These are phyloP conservation scores for Pseudopithomyces chartarum DNA, from an alignment of 2,329 filamentous ascomycete genomes.

Conservation along the genomic window DNA sequence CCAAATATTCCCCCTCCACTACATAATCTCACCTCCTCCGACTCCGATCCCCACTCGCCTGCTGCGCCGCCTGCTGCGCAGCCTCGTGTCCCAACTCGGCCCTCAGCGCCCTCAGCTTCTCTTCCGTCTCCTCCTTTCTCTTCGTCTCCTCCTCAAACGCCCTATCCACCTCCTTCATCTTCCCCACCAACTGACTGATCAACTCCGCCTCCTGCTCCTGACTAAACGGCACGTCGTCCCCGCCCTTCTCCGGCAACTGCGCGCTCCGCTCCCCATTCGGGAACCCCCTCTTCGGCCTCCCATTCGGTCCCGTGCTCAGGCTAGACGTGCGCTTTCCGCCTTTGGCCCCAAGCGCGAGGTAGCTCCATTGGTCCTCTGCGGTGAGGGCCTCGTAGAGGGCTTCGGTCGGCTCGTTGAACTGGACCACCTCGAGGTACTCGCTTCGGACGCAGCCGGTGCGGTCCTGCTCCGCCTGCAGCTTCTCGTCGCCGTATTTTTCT, in stretches of 20 bases:
- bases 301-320: conserved; percentile 31
- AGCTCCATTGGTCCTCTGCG: conserved; percentile 65
- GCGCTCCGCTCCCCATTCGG: conserved; percentile 44
- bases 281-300: conserved; percentile 39
- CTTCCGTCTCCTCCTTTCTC: conserved; percentile 37
- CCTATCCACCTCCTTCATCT: conserved; percentile 40
- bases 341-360: conserved; percentile 41
- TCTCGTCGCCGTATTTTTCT: conserved; percentile 80
- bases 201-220: conserved; percentile 42
- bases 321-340: conserved; percentile 51
- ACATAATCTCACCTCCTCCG: conserved; percentile 39
- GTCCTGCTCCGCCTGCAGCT: conserved; percentile 65
- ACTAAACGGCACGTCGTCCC: conserved; percentile 40
- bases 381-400: conserved; percentile 89
- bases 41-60: conserved; percentile 44
- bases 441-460: conserved; percentile 66
- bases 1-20: neutral
- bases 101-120: conserved; percentile 35
- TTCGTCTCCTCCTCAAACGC: conserved; percentile 37
- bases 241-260: conserved; percentile 41
- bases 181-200: conserved; percentile 34
- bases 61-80: conserved; percentile 43
- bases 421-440: conserved; percentile 89
- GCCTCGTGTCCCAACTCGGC: conserved; percentile 42
- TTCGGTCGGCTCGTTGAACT: conserved; percentile 97